Evolutionary conservation across 2,329 filamentous ascomycete species (phyloP), one percentile per base, ranked within the genome.

Genomic region (Curvularia sp.): DNA sequence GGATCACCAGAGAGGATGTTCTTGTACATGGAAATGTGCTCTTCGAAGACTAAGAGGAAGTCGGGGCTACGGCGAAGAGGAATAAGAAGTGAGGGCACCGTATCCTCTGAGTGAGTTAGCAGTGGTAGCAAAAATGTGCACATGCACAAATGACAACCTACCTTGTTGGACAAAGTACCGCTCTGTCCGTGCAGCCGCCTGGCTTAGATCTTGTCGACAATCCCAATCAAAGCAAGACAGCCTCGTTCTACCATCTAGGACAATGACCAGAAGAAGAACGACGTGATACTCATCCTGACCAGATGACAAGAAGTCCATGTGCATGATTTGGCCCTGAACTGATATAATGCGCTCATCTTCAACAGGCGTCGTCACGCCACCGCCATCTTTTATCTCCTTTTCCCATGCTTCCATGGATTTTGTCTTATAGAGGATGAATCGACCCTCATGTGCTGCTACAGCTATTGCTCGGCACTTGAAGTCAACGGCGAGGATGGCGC

Each of bases 231-330:
- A 85, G 49, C 80, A 80, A 46, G 82, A 74, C 30, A 84, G 75
- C 54, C 81, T 80, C 18, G 81, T 84, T 58, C 73, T 75, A 2
- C 80, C 75, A 26, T 79, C 62, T 31, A 78, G 71, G 3, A 75
- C 69, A 20, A 86, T 75, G 20, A 89, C 75, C 22, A 97, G 79
- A 10, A 97, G 80, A 3, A 98, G 82, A n/a, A 96, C 88, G 43
- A 96, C 85, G 53, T 88, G 82, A 9, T 86, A 83, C 60, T 93
- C 88, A 53, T 86, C 84, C 0, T 84, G 77, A 9, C 84, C 83
- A 7, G 93, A 91, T 58, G 90, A 87, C 2, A 99, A 82, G 64
- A 98, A 99, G 22, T 93, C 90, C 82, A 97, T 88, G 66, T 92
- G 90, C 67, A 94, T 83, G 55, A 98, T 91, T n/a, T 91, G 93